Conservation (phyloP, 176 grass and related monocot genomes). For the Aegilops umbellulata region DNA sequence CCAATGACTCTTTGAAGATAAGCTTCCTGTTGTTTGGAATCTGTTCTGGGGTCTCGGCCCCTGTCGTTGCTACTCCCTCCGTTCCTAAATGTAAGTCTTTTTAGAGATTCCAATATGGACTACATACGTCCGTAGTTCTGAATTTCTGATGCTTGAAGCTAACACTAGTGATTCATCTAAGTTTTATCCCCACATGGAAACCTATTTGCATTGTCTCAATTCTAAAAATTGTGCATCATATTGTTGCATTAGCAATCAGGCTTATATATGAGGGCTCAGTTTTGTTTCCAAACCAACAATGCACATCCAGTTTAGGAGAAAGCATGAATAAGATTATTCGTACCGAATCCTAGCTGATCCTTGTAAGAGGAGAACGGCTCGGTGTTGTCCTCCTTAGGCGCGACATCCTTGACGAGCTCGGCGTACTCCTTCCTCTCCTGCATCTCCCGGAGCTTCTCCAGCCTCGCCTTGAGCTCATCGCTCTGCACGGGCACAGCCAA, state of each 20-base stretch:
- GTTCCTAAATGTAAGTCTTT: too few species aligned
- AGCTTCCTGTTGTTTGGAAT: neutral
- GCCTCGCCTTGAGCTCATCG: constrained; percentile 82
- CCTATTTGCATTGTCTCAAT: neutral
- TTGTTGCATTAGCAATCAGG: neutral
- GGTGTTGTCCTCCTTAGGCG: constrained; percentile 41
- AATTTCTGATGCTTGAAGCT: neutral
- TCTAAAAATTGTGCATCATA: neutral
- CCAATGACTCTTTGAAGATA: neutral
- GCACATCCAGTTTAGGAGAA: constrained; percentile 6
- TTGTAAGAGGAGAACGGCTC: constrained; percentile 96
- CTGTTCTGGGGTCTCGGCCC: too few species aligned
- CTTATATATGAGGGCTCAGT: neutral
- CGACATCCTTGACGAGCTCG: constrained; percentile 82
- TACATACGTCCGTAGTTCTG: too few species aligned
- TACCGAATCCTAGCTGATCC: constrained; percentile 96
- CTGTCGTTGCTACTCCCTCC: too few species aligned
- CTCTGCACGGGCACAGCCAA: constrained; percentile 41
- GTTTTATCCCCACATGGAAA: neutral
- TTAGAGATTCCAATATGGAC: too few species aligned
- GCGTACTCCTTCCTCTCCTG: constrained; percentile 78
- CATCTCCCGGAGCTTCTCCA: constrained; percentile 75
- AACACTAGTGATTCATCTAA: neutral
- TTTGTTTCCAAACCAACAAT: neutral
- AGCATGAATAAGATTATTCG: neutral